phyloP scores from a whole-genome alignment of 495 filamentous ascomycete genomes.

The Neurospora sp. region DNA sequence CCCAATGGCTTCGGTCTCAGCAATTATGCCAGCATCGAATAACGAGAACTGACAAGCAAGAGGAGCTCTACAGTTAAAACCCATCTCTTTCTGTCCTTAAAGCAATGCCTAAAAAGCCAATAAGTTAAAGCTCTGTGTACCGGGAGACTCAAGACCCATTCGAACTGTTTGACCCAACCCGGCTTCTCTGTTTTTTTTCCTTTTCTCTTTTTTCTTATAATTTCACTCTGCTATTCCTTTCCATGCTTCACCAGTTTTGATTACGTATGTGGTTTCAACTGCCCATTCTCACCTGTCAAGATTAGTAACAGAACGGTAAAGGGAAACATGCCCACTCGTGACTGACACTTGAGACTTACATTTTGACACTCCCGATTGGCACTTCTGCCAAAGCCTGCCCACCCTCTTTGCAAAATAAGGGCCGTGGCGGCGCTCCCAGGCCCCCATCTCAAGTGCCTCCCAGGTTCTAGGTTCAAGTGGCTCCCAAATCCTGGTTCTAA shows the following conservation, averaged over 20 bases:
- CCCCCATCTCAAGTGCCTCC: background rate
- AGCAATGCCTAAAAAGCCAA: background rate
- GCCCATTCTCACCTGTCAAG: background rate
- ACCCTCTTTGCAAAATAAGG: background rate
- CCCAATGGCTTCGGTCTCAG: background rate
- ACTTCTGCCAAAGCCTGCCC: background rate
- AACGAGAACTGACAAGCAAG: background rate
- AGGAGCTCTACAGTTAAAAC: fast-evolving
- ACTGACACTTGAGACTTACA: background rate
- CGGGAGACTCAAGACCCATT: background rate
- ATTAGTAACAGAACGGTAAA: background rate
- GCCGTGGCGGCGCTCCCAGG: background rate
- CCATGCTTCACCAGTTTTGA: background rate
- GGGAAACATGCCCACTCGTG: background rate
- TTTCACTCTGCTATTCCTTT: background rate
- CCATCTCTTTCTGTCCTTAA: background rate
- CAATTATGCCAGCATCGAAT: background rate
- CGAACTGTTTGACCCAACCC: background rate
- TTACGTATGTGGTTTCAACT: background rate
- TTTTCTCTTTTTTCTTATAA: background rate
- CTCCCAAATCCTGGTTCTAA: background rate
- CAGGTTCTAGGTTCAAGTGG: background rate
- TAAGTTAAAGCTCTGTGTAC: background rate
- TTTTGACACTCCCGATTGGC: background rate
- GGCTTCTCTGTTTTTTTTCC: background rate